Evolutionary conservation across 208 protist species (phyloP).

Genomic region (Wallacemonas sp.): DNA sequence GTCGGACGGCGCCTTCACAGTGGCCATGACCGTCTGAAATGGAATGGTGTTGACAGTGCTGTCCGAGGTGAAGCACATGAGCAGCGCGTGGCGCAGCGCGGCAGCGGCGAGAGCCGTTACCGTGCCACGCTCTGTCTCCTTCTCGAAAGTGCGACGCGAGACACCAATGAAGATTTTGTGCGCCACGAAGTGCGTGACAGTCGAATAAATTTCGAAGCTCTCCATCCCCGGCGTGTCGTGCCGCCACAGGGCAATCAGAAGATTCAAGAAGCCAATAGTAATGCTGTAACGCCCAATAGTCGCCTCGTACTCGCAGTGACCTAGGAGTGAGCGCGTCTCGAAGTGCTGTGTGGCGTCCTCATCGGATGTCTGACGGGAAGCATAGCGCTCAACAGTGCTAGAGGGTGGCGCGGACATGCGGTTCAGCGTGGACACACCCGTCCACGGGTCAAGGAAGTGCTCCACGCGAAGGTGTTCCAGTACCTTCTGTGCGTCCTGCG

Average conservation of each 20-base stretch:
- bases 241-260: conserved; percentile 70
- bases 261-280: conserved; percentile 75
- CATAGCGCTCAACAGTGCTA: background rate
- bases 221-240: conserved; percentile 42
- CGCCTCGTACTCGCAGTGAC: conserved; percentile 78
- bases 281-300: conserved; percentile 68
- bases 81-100: conserved; percentile 57
- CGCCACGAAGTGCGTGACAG: conserved; percentile 70
- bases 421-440: background rate
- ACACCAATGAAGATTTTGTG: conserved; percentile 76
- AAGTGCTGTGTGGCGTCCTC: conserved; percentile 16
- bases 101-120: conserved; percentile 71
- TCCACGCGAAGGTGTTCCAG: background rate
- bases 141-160: conserved; percentile 46
- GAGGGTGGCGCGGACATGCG: background rate
- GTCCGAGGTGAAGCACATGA: conserved; percentile 36
- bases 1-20: conserved; percentile 68
- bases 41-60: conserved; percentile 30
- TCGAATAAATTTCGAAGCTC: conserved; percentile 46
- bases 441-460: conserved; percentile 4
- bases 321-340: conserved; percentile 56
- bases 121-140: conserved; percentile 56
- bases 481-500: conserved; percentile 53
- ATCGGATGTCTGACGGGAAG: background rate
- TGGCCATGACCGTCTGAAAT: conserved; percentile 69